Conservation (phyloP, 768 basidiomycete genomes). For the Boletus edulis region DNA sequence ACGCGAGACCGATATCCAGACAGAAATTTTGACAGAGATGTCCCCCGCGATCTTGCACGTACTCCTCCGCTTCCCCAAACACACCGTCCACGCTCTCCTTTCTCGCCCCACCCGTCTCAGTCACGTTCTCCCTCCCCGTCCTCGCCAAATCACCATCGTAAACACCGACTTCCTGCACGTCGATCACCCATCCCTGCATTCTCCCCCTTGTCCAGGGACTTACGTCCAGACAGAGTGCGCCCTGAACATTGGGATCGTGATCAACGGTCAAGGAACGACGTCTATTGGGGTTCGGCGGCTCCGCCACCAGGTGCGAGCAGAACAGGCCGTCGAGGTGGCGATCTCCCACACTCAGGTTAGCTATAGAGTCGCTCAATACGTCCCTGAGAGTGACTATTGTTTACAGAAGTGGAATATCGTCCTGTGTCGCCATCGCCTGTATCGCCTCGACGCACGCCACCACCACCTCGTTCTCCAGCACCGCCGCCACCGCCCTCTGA, state of each 20-base stretch:
- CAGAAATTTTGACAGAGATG: slow-evolving; percentile 22
- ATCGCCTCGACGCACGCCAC: slow-evolving; percentile 22
- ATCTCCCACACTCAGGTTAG: slow-evolving; percentile 11
- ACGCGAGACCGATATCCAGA: slow-evolving; percentile 26
- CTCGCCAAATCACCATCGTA: slow-evolving; percentile 31
- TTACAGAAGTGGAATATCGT: slow-evolving; percentile 18
- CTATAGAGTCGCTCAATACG: background rate
- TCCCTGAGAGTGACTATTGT: background rate
- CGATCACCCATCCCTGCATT: slow-evolving; percentile 36
- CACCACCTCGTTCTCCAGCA: slow-evolving; percentile 24
- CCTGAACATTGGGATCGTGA: slow-evolving; percentile 36
- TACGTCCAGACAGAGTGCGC: slow-evolving; percentile 32
- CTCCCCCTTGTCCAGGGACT: slow-evolving; percentile 39
- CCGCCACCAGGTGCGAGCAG: slow-evolving; percentile 9
- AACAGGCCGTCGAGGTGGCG: slow-evolving; percentile 6
- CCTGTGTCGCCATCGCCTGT: slow-evolving; percentile 21
- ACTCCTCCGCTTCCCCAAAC: slow-evolving; percentile 21
- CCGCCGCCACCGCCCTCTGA: slow-evolving; percentile 34
- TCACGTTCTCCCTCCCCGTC: slow-evolving; percentile 42
- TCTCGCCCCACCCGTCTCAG: slow-evolving; percentile 24
- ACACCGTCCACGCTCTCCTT: slow-evolving; percentile 19
- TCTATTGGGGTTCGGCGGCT: slow-evolving; percentile 12
- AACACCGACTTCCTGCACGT: slow-evolving; percentile 35
- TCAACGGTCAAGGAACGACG: slow-evolving; percentile 34
- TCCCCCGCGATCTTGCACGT: slow-evolving; percentile 20